These are phyloP conservation scores for Ogataea philodendri DNA, from an alignment of 805 yeast species.

Conservation along the genomic window DNA sequence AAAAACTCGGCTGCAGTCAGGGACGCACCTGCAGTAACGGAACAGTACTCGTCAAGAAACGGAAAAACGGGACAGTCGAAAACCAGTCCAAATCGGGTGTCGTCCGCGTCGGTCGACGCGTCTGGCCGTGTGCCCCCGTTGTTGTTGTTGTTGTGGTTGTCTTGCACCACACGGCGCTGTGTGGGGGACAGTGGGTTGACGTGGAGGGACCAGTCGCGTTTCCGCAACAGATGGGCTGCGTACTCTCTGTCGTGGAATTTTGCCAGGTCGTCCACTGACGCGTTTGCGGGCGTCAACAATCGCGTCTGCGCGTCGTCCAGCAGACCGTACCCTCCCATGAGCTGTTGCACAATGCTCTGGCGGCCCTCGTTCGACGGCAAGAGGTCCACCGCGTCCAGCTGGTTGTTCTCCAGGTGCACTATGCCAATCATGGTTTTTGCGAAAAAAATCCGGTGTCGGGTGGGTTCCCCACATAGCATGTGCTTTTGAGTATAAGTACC, in stretches of 20 bases:
- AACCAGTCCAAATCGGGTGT: no score
- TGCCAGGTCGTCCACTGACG: slow-evolving; percentile 39
- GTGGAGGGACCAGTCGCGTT: slow-evolving; percentile 22
- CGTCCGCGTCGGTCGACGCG: slow-evolving; percentile 36
- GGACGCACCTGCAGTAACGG: slow-evolving; percentile 55
- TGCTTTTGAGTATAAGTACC: slow-evolving; percentile 10
- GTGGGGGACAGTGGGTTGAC: slow-evolving; percentile 17
- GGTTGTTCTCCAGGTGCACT: slow-evolving; percentile 6
- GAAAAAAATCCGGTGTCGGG: slow-evolving; percentile 9
- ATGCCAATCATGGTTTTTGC: slow-evolving; percentile 21
- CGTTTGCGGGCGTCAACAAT: slow-evolving; percentile 28
- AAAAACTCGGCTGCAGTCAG: slow-evolving; percentile 45
- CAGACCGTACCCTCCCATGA: slow-evolving; percentile 43
- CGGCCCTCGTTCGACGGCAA: slow-evolving; percentile 55
- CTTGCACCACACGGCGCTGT: slow-evolving; percentile 4
- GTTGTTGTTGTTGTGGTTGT: neutral
- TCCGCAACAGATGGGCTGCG: slow-evolving; percentile 39
- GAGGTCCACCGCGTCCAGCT: slow-evolving; percentile 33
- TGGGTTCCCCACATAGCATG: slow-evolving; percentile 14
- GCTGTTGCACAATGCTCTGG: slow-evolving; percentile 42
- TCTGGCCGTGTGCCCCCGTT: neutral
- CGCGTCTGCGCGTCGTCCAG: slow-evolving; percentile 23
- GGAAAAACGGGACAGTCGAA: slow-evolving; percentile 69
- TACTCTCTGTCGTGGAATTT: slow-evolving; percentile 46
- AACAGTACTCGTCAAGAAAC: slow-evolving; percentile 47